A percentile compares a stretch with the other conserved stretches of the same genome.
phyloP scores from a whole-genome alignment of 495 filamentous ascomycete species.

The Acidiella bohemica region DNA sequence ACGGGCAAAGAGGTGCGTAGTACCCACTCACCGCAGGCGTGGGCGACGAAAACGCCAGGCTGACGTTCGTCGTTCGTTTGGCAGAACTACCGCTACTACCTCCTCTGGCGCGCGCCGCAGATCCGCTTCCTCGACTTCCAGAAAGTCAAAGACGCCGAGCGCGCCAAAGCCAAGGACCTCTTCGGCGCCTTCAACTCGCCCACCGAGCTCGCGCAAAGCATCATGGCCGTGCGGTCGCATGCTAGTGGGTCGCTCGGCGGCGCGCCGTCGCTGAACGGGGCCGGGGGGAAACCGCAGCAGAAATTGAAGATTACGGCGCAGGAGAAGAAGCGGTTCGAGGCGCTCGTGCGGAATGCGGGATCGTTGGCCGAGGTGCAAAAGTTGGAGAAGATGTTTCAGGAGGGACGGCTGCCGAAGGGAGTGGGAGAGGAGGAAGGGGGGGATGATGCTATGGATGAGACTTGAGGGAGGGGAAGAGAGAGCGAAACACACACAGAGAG shows the following conservation, averaged over 20 bases:
- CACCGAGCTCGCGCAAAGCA: conserved; percentile 57
- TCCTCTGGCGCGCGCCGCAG: conserved; percentile 71
- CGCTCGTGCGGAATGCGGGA: conserved; percentile 68
- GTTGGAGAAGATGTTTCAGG: conserved; percentile 62
- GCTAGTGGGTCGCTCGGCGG: conserved; percentile 45
- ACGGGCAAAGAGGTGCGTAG: conserved; percentile 74
- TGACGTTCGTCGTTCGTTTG: too few species aligned
- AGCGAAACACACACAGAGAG: too few species aligned
- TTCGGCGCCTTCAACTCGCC: conserved; percentile 70
- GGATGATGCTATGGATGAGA: conserved; percentile 19
- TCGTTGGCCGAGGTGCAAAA: conserved; percentile 53
- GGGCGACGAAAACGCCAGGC: too few species aligned
- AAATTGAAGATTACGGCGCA: conserved; percentile 54
- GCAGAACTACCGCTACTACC: conserved; percentile 83
- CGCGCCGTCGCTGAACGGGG: conserved; percentile 31
- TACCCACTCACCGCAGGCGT: too few species aligned
- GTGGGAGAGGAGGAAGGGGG: conserved; percentile 12
- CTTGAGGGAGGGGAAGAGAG: too few species aligned
- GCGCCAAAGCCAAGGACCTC: conserved; percentile 56
- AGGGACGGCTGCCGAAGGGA: conserved; percentile 67
- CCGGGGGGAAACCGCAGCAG: conserved; percentile 46
- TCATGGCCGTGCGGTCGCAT: conserved; percentile 14
- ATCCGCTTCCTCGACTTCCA: conserved; percentile 88
- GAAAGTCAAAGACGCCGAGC: conserved; percentile 79
- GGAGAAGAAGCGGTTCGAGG: conserved; percentile 56